Percentiles rank a stretch among this genome's conserved stretches.
Conservation (phyloP, 345 rosid genomes). For the Salix caprea region DNA sequence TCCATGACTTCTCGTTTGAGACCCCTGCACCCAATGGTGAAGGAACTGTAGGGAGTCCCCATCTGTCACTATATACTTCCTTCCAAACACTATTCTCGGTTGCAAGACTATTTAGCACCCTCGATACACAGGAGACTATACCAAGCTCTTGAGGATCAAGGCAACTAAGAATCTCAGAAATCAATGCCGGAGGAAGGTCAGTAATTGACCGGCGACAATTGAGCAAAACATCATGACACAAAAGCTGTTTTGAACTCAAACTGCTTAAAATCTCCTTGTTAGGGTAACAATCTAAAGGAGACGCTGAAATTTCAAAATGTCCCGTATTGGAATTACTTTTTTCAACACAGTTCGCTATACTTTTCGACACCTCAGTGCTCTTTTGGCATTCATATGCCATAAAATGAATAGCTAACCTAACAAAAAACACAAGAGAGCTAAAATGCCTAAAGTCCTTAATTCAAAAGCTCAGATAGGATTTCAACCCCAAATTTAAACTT, state of each 20-base stretch:
- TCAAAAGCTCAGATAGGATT: conserved; percentile 9
- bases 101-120: conserved; percentile 58
- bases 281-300: conserved; percentile 12
- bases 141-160: conserved; percentile 89
- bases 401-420: conserved; percentile 28
- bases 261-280: conserved; percentile 28
- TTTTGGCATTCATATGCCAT: conserved; percentile 88
- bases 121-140: conserved; percentile 76
- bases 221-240: conserved; percentile 30
- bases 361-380: conserved; percentile 30
- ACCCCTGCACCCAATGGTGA: conserved; percentile 24
- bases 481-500: neutral
- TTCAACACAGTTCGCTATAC: conserved; percentile 19
- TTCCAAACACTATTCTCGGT: conserved; percentile 87
- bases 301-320: conserved; percentile 27
- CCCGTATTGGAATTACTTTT: conserved; percentile 16
- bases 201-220: conserved; percentile 40
- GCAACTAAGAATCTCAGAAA: conserved; percentile 67
- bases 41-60: conserved; percentile 60
- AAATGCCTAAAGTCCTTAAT: neutral
- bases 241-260: conserved; percentile 30
- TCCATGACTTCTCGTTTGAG: conserved; percentile 72
- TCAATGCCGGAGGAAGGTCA: conserved; percentile 78
- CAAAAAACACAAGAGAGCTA: neutral
- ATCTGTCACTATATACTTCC: conserved; percentile 70